These are phyloP conservation scores for Phyllosticta citrichinensis DNA, from an alignment of 2,329 filamentous ascomycete species.

Conservation along the genomic window DNA sequence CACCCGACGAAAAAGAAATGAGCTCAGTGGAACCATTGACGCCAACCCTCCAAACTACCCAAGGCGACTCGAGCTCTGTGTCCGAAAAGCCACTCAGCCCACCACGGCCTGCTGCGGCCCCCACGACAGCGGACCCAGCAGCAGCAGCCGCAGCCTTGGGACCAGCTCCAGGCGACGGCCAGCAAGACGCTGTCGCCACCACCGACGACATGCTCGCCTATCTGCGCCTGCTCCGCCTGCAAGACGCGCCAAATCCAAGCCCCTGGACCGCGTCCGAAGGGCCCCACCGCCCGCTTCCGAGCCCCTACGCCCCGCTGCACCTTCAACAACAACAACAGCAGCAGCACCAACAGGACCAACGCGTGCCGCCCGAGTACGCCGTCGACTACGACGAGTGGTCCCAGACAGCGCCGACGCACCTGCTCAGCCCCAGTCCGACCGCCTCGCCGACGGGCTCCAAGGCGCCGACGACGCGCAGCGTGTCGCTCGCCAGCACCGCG, in stretches of 20 bases:
- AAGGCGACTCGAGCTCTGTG: neutral
- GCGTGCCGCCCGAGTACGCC: neutral
- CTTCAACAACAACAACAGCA: neutral
- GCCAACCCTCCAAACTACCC: no score
- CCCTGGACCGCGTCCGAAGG: neutral
- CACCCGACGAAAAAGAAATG: neutral
- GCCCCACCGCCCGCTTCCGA: neutral
- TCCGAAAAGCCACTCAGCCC: neutral
- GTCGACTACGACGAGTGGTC: neutral
- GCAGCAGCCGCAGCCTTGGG: neutral
- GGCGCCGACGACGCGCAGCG: neutral
- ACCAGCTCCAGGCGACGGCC: no score
- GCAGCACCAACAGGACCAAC: no score
- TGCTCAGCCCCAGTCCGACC: neutral
- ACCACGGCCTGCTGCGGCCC: neutral
- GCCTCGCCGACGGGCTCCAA: neutral
- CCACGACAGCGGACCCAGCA: neutral
- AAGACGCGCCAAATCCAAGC: neutral
- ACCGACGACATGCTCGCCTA: neutral
- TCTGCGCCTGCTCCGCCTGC: neutral
- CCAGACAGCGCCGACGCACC: neutral
- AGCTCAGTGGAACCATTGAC: no score
- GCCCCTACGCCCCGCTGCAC: neutral
- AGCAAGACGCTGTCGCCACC: neutral
- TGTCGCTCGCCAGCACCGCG: neutral